These are phyloP conservation scores for Pistacia atlantica DNA, from an alignment of 345 rosid genomes.

Conservation along the genomic window DNA sequence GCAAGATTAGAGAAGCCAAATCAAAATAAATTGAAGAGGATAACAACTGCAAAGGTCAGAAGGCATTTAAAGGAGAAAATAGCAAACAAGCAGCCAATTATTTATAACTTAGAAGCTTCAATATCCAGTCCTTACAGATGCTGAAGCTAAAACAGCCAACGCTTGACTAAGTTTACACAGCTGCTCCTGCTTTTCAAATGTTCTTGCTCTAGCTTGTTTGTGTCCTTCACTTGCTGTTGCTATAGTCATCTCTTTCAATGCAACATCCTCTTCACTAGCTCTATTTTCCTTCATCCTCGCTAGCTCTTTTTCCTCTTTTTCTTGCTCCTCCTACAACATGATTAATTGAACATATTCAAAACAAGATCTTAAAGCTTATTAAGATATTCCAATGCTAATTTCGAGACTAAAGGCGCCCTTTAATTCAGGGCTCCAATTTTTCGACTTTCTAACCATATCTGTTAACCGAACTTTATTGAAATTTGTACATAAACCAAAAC, in stretches of 20 bases:
- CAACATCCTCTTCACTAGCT: conserved; percentile 64
- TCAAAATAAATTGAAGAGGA: conserved; percentile 16
- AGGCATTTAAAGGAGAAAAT: neutral
- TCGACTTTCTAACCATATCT: neutral
- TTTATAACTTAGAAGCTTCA: conserved; percentile 6
- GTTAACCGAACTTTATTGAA: neutral
- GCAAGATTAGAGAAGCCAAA: conserved; percentile 33
- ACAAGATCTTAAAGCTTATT: neutral
- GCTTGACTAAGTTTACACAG: conserved; percentile 87
- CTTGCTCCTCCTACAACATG: conserved; percentile 76
- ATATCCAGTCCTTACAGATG: conserved; percentile 68
- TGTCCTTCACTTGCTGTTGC: conserved; percentile 73
- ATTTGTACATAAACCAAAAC: neutral
- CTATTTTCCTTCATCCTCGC: conserved; percentile 60
- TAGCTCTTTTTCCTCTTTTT: conserved; percentile 75
- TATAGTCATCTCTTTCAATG: conserved; percentile 71
- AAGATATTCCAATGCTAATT: conserved; percentile 4
- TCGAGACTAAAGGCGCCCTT: neutral
- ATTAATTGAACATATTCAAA: conserved; percentile 20
- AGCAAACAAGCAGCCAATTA: conserved; percentile 17
- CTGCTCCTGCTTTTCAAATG: conserved; percentile 71
- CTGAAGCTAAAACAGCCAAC: conserved; percentile 87
- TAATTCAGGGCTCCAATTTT: neutral
- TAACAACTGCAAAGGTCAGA: neutral
- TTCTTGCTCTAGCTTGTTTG: conserved; percentile 69